phyloP scores from a whole-genome alignment of 2,329 filamentous ascomycete species.

The Fusarium xyrophilum region DNA sequence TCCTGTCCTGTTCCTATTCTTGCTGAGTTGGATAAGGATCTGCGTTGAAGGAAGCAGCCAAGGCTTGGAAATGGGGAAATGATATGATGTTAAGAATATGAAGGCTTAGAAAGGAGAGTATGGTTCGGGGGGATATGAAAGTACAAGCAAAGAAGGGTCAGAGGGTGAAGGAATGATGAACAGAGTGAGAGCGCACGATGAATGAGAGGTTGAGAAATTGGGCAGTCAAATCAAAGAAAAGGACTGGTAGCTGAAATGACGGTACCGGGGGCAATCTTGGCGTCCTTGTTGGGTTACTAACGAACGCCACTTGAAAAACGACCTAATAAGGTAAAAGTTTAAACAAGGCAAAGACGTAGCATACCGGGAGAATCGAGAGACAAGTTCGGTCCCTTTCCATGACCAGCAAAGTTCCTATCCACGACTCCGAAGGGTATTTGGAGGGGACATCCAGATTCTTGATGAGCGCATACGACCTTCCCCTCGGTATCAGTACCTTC shows the following conservation, averaged over 20 bases:
- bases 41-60: slow-evolving; percentile 29
- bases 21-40: slow-evolving; percentile 30
- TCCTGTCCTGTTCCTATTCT: slow-evolving; percentile 5
- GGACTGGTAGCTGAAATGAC: slow-evolving; percentile 32
- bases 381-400: background rate
- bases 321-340: slow-evolving; percentile 1
- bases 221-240: slow-evolving; percentile 15
- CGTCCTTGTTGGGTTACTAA: slow-evolving; percentile 30
- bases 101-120: slow-evolving; percentile 17
- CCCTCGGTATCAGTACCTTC: background rate
- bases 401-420: background rate
- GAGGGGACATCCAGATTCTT: background rate
- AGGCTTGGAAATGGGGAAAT: slow-evolving; percentile 16
- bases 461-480: background rate
- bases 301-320: slow-evolving; percentile 25
- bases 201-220: slow-evolving; percentile 28
- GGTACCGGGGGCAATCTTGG: slow-evolving; percentile 29
- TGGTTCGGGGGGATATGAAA: background rate
- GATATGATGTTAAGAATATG: slow-evolving; percentile 9
- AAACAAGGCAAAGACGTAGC: slow-evolving; percentile 1
- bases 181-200: slow-evolving; percentile 18
- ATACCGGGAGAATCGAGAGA: background rate
- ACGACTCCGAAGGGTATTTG: background rate
- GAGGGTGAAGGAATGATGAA: slow-evolving; percentile 24
- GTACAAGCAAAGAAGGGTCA: slow-evolving; percentile 13